Percentiles rank a stretch among this genome's conserved stretches.
phyloP scores from a whole-genome alignment of 2,329 filamentous ascomycete genomes.

The Teratosphaeria destructans region DNA sequence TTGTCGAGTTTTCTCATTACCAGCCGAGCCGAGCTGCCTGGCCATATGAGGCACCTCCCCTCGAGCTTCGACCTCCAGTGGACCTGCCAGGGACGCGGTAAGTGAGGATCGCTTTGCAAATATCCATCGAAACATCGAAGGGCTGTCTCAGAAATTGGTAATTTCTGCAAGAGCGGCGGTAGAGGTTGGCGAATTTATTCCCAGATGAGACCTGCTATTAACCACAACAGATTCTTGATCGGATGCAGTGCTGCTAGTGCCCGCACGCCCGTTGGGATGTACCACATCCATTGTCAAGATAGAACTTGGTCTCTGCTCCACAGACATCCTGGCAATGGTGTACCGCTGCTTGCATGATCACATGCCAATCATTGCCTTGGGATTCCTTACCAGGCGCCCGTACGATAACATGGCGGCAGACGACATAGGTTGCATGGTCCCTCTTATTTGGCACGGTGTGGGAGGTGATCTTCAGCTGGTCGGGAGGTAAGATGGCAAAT shows the following conservation, averaged over 20 bases:
- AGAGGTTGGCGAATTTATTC: slow-evolving; percentile 25
- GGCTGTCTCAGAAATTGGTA: slow-evolving; percentile 30
- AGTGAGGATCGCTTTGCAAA: neutral
- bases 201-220: too few species aligned
- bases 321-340: slow-evolving; percentile 1
- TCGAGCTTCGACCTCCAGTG: neutral
- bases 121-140: slow-evolving; percentile 32
- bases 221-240: slow-evolving; percentile 24
- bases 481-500: slow-evolving; percentile 44
- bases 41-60: neutral
- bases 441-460: slow-evolving; percentile 57
- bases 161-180: slow-evolving; percentile 42
- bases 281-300: slow-evolving; percentile 43
- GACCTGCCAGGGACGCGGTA: neutral
- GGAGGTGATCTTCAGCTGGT: slow-evolving; percentile 51
- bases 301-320: slow-evolving; percentile 29
- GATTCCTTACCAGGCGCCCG: slow-evolving; percentile 28
- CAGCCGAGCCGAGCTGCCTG: neutral
- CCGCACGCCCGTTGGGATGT: slow-evolving; percentile 31
- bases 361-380: slow-evolving; percentile 17
- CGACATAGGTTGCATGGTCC: slow-evolving; percentile 38
- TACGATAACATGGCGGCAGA: slow-evolving; percentile 46
- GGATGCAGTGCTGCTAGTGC: slow-evolving; percentile 43
- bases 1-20: neutral
- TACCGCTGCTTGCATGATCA: slow-evolving; percentile 18